A percentile compares a stretch with the other conserved stretches of the same genome.
Conservation (phyloP, 2,329 filamentous ascomycete genomes). For the Dactylonectria estremocensis region DNA sequence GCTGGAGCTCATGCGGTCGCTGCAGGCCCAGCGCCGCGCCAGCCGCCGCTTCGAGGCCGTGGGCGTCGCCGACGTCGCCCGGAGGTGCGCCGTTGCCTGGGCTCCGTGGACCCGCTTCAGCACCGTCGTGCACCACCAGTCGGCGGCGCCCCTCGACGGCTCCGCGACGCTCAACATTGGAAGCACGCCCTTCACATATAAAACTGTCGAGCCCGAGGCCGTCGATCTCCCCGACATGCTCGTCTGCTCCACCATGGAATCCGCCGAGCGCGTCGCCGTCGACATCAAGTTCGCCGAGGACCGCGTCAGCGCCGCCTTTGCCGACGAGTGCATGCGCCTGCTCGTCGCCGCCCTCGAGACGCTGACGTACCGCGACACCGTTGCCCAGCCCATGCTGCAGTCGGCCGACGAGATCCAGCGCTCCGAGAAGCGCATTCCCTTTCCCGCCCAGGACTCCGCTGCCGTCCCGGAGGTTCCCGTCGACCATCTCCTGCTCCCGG, state of each 20-base stretch:
- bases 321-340: slow-evolving; percentile 61
- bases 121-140: slow-evolving; percentile 67
- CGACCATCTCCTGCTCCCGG: slow-evolving; percentile 53
- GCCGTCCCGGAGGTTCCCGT: slow-evolving; percentile 36
- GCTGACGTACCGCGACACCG: slow-evolving; percentile 62
- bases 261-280: slow-evolving; percentile 57
- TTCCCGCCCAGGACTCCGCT: slow-evolving; percentile 46
- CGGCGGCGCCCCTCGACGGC: slow-evolving; percentile 49
- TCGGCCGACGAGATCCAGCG: slow-evolving; percentile 57
- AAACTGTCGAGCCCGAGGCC: slow-evolving; percentile 57
- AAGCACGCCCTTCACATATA: slow-evolving; percentile 62
- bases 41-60: slow-evolving; percentile 66
- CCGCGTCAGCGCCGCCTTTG: slow-evolving; percentile 59
- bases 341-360: slow-evolving; percentile 62
- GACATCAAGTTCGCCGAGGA: slow-evolving; percentile 63
- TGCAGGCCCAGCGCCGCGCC: slow-evolving; percentile 65
- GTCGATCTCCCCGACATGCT: slow-evolving; percentile 63
- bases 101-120: slow-evolving; percentile 68
- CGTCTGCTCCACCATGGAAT: slow-evolving; percentile 58
- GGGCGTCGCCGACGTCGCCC: slow-evolving; percentile 66
- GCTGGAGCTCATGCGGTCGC: slow-evolving; percentile 62
- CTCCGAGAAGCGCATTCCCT: slow-evolving; percentile 59
- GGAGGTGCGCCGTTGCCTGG: slow-evolving; percentile 70
- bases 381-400: slow-evolving; percentile 63
- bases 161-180: slow-evolving; percentile 62